A percentile compares a stretch with the other conserved stretches of the same genome.
phyloP scores from a whole-genome alignment of 805 yeast genomes.

The Lachancea lanzarotensis region DNA sequence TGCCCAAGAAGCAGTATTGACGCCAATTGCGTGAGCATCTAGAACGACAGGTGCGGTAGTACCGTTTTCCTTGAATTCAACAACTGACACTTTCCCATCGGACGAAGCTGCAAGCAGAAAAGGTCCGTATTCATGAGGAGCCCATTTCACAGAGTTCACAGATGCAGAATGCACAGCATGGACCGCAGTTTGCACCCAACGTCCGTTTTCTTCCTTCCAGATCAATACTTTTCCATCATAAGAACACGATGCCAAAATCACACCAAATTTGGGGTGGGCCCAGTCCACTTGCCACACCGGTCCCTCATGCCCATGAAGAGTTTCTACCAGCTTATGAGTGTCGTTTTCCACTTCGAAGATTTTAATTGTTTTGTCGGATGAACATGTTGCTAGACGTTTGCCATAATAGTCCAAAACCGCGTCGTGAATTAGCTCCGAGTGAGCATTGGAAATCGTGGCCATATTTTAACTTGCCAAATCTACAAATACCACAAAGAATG shows the following conservation, averaged over 20 bases:
- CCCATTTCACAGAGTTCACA: conserved; percentile 93
- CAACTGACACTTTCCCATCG: conserved; percentile 86
- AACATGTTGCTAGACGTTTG: conserved; percentile 89
- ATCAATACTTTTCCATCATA: conserved; percentile 91
- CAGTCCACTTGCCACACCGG: conserved; percentile 99
- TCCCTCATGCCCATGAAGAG: conserved; percentile 90
- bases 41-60: conserved; percentile 50
- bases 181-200: conserved; percentile 82
- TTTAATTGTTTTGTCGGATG: conserved; percentile 93
- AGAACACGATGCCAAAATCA: conserved; percentile 87
- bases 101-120: conserved; percentile 83
- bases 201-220: conserved; percentile 90
- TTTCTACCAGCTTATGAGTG: conserved; percentile 71
- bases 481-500: not conserved
- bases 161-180: conserved; percentile 89
- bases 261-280: conserved; percentile 99
- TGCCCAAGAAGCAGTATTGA: conserved; percentile 94
- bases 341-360: conserved; percentile 88
- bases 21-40: conserved; percentile 89
- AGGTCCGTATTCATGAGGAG: conserved; percentile 96
- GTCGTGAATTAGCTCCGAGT: conserved; percentile 89
- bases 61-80: conserved; percentile 88
- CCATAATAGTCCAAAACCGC: conserved; percentile 97
- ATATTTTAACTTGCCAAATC: conserved; percentile 7
- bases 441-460: conserved; percentile 89